A percentile compares a stretch with the other conserved stretches of the same genome.
Conservation (phyloP, 805 yeast species). For the Teunomyces gatunensis region DNA sequence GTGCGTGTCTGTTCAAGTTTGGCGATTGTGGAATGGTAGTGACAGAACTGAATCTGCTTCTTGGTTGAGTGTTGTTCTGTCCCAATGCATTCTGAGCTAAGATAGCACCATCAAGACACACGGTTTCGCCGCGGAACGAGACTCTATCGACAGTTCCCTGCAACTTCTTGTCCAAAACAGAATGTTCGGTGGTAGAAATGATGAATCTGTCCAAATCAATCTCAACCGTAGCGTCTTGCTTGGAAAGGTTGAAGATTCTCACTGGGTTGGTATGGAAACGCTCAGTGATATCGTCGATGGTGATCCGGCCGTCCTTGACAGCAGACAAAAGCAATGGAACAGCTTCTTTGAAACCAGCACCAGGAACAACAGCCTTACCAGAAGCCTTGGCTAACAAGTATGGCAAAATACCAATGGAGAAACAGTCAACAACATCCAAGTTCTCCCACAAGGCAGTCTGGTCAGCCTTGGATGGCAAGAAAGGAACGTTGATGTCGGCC, state of each 20-base stretch:
- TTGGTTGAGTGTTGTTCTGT: conserved; percentile 44
- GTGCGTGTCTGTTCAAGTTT: conserved; percentile 30
- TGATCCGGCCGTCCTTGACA: conserved; percentile 67
- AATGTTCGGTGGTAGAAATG: conserved; percentile 33
- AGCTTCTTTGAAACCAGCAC: conserved; percentile 76
- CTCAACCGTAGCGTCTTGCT: conserved; percentile 76
- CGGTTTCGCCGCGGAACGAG: conserved; percentile 70
- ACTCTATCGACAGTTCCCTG: conserved; percentile 90
- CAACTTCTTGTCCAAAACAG: conserved; percentile 48
- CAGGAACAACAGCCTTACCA: conserved; percentile 61
- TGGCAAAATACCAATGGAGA: conserved; percentile 82
- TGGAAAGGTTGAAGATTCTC: conserved; percentile 77
- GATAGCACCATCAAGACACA: conserved; percentile 78
- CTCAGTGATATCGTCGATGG: conserved; percentile 66
- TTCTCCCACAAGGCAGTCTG: conserved; percentile 81
- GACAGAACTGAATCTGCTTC: conserved; percentile 41
- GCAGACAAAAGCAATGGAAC: conserved; percentile 81
- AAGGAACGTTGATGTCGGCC: conserved; percentile 64
- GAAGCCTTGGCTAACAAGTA: conserved; percentile 64
- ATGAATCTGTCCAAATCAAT: conserved; percentile 73
- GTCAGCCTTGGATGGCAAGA: conserved; percentile 78
- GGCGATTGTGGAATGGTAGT: conserved; percentile 29
- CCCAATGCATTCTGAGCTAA: conserved; percentile 63
- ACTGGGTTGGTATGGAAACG: conserved; percentile 82
- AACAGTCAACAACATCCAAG: conserved; percentile 72